Conservation (phyloP, 2,329 filamentous ascomycete genomes). For the Camillea tinctor region DNA sequence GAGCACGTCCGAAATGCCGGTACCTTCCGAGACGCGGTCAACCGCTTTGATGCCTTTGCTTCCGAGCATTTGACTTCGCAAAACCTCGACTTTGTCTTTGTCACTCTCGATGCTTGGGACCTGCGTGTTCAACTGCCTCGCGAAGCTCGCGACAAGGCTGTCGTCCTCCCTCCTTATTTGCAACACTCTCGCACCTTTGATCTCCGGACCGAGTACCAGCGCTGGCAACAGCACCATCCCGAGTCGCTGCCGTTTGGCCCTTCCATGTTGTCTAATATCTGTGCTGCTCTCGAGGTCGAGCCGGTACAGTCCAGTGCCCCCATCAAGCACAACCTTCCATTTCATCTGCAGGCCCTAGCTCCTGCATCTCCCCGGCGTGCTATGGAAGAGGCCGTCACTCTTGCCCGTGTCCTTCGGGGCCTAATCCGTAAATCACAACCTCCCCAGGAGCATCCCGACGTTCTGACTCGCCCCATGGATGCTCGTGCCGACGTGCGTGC, state of each 20-base stretch:
- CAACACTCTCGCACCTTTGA: constrained; percentile 98
- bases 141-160: constrained; percentile 96
- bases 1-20: constrained; percentile 97
- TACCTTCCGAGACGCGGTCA: constrained; percentile 94
- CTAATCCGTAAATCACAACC: constrained; percentile 96
- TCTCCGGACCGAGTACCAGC: constrained; percentile 93
- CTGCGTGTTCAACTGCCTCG: constrained; percentile 95
- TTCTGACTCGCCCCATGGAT: constrained; percentile 93
- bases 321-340: constrained; percentile 98
- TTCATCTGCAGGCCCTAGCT: constrained; percentile 93
- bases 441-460: constrained; percentile 88
- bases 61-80: constrained; percentile 87
- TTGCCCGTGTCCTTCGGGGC: constrained; percentile 87
- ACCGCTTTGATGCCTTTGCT: constrained; percentile 90
- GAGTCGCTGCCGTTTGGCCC: constrained; percentile 96
- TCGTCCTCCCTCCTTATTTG: constrained; percentile 92
- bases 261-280: constrained; percentile 94
- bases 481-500: constrained; percentile 93
- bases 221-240: constrained; percentile 97
- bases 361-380: constrained; percentile 93
- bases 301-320: constrained; percentile 95
- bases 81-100: constrained; percentile 96
- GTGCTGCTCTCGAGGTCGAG: constrained; percentile 95
- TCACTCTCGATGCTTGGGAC: constrained; percentile 98
- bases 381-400: constrained; percentile 95